phyloP scores from a whole-genome alignment of 2,329 filamentous ascomycete species.

The Plectosphaerella sp. region DNA sequence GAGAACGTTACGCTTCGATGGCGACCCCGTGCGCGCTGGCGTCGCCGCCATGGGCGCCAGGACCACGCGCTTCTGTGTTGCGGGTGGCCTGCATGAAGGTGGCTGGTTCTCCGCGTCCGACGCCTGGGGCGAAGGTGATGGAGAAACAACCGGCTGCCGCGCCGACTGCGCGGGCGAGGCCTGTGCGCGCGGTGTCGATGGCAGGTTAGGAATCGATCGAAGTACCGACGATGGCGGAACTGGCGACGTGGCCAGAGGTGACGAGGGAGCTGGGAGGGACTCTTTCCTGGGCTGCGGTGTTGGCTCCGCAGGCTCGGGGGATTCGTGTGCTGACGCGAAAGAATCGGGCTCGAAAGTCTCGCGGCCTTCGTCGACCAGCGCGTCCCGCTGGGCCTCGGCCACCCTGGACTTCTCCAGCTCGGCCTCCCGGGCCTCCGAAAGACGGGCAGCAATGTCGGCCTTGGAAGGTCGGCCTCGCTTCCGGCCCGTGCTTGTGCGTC shows the following conservation, averaged over 20 bases:
- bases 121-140: conserved; percentile 67
- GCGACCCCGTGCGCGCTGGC: conserved; percentile 46
- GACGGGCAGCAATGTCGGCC: conserved; percentile 20
- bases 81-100: conserved; percentile 58
- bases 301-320: conserved; percentile 7
- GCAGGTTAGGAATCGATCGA: conserved; percentile 23
- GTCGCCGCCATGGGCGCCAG: conserved; percentile 43
- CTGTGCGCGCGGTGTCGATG: conserved; percentile 33
- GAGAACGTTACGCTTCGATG: conserved; percentile 57
- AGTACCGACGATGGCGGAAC: conserved; percentile 4
- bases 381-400: conserved; percentile 14
- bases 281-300: neutral
- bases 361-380: neutral
- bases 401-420: conserved; percentile 17
- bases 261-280: conserved; percentile 10
- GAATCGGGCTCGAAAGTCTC: conserved; percentile 6
- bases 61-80: conserved; percentile 39
- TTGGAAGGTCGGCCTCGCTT: conserved; percentile 28
- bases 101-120: conserved; percentile 79
- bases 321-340: conserved; percentile 10
- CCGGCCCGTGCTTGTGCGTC: conserved; percentile 11
- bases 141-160: conserved; percentile 51
- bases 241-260: conserved; percentile 19
- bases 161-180: conserved; percentile 43
- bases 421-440: conserved; percentile 11